Conservation (phyloP, 352 stramenopile species). For the Phytopythium sindhum region DNA sequence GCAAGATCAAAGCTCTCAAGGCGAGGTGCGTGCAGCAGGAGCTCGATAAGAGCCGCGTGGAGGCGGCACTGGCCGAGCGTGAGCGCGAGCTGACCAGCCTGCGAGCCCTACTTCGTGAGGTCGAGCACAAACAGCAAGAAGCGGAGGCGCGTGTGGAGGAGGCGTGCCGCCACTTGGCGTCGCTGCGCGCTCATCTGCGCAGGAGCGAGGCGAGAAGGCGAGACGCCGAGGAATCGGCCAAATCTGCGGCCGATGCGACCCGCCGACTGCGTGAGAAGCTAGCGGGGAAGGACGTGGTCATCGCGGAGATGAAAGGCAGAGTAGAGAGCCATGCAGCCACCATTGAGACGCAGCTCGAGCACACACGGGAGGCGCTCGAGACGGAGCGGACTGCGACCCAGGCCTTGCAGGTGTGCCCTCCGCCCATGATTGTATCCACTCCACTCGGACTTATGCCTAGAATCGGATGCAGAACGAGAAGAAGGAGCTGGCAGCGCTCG, state of each 20-base stretch:
- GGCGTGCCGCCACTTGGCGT: conserved; percentile 41
- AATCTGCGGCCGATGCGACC: not conserved
- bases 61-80: conserved; percentile 17
- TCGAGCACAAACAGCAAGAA: conserved; percentile 8
- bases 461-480: conserved; percentile 10
- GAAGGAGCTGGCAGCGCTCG: conserved; percentile 12
- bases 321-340: conserved; percentile 14
- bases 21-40: conserved; percentile 35
- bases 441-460: not conserved
- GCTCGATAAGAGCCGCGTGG: conserved; percentile 22
- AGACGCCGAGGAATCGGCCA: conserved; percentile 9
- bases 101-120: conserved; percentile 8
- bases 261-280: conserved; percentile 18
- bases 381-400: conserved; percentile 12
- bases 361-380: conserved; percentile 9
- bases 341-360: conserved; percentile 27
- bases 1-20: conserved; percentile 17
- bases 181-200: conserved; percentile 33
- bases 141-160: conserved; percentile 25
- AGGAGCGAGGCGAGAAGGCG: conserved; percentile 16
- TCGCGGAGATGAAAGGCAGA: conserved; percentile 24
- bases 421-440: not conserved
- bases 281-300: conserved; percentile 19
- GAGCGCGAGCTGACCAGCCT: conserved; percentile 15
- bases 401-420: conserved; percentile 19